A percentile compares a stretch with the other conserved stretches of the same genome.
These are phyloP conservation scores for Platanus orientalis DNA, from an alignment of 164 flowering plant species.

Conservation along the genomic window DNA sequence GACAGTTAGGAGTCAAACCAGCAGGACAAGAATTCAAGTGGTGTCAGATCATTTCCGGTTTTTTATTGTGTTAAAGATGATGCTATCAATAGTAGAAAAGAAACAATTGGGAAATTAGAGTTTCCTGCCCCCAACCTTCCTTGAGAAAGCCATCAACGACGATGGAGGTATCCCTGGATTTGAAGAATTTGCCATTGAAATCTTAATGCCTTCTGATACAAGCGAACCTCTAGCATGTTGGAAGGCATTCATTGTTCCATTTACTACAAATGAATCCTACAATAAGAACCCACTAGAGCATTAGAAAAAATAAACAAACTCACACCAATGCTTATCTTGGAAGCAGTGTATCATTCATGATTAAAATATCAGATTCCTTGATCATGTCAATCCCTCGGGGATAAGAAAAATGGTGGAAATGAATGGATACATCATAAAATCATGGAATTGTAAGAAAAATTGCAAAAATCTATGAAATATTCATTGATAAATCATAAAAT, in stretches of 20 bases:
- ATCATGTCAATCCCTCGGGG: not conserved
- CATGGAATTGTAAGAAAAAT: no score
- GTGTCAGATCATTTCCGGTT: not conserved
- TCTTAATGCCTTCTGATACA: slow-evolving; percentile 32
- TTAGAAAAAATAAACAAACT: slow-evolving; percentile 1
- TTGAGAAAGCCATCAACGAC: slow-evolving; percentile 82
- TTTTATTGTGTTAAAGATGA: not conserved
- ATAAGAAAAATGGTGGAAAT: no score
- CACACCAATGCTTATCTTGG: not conserved
- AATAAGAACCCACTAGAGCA: slow-evolving; percentile 7
- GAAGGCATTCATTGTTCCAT: slow-evolving; percentile 51
- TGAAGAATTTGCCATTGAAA: slow-evolving; percentile 50
- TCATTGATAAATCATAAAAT: no score
- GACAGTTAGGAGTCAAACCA: not conserved
- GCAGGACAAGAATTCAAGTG: not conserved
- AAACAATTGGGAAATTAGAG: not conserved
- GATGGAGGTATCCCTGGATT: slow-evolving; percentile 99
- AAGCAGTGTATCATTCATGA: not conserved
- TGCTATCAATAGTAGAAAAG: not conserved
- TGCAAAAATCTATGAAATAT: no score
- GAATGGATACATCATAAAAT: no score
- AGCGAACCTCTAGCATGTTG: slow-evolving; percentile 58
- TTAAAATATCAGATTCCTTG: not conserved
- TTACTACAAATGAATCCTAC: slow-evolving; percentile 52
- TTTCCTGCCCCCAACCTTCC: slow-evolving; percentile 41